These are phyloP conservation scores for Grosmannia penicillata DNA, from an alignment of 2,329 filamentous ascomycete genomes.

Conservation along the genomic window DNA sequence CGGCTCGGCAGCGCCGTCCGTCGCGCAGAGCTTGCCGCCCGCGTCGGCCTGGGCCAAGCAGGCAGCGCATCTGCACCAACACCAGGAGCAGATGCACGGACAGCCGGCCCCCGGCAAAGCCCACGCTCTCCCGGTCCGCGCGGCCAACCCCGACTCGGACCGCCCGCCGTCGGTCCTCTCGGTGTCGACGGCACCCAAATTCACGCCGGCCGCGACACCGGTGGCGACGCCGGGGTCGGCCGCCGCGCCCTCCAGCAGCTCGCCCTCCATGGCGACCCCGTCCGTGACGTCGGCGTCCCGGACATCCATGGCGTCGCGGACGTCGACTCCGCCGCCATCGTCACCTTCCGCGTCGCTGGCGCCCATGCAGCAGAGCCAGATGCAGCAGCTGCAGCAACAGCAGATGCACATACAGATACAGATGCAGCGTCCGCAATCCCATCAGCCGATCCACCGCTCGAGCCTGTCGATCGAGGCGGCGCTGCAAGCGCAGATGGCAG, in stretches of 20 bases:
- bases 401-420: too few species aligned
- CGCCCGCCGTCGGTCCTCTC: conserved; percentile 5
- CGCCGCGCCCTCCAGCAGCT: not conserved
- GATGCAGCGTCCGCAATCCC: too few species aligned
- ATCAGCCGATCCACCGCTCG: not conserved
- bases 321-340: too few species aligned
- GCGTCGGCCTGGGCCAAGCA: too few species aligned
- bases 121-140: not conserved
- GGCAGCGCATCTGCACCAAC: not conserved
- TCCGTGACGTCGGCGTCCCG: too few species aligned
- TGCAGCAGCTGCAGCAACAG: too few species aligned
- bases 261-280: not conserved
- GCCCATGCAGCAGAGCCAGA: too few species aligned
- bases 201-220: not conserved
- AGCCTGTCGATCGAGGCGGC: not conserved
- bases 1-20: conserved; percentile 3
- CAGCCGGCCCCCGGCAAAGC: too few species aligned
- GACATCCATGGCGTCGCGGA: too few species aligned
- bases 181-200: not conserved
- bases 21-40: too few species aligned
- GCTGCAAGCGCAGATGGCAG: not conserved
- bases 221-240: not conserved
- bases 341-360: too few species aligned
- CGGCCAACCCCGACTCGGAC: not conserved
- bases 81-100: not conserved